Conservation (phyloP, 306 rosid genomes). For the Herpetospermum pedunculosum region DNA sequence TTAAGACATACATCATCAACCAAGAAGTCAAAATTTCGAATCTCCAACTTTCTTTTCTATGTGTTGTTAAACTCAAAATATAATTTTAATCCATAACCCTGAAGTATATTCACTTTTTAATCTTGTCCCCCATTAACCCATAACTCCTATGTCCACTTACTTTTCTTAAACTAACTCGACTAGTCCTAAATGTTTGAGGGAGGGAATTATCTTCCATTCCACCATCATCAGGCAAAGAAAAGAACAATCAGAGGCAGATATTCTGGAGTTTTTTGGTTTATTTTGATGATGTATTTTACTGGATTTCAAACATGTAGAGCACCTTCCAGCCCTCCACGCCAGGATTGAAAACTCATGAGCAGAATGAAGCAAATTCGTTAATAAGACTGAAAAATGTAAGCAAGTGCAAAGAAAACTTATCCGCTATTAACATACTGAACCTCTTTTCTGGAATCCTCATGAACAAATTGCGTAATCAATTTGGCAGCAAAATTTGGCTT, state of each 20-base stretch:
- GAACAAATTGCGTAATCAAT: constrained; percentile 52
- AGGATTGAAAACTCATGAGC: not conserved
- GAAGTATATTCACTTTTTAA: not conserved
- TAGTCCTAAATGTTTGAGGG: not conserved
- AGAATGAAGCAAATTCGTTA: not conserved
- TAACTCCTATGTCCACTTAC: too few species aligned
- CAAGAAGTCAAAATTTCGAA: too few species aligned
- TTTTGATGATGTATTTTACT: not conserved
- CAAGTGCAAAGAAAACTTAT: constrained; percentile 4
- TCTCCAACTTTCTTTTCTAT: too few species aligned
- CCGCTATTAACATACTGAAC: constrained; percentile 14
- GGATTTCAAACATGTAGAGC: not conserved
- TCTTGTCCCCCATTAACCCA: not conserved
- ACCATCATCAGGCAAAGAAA: not conserved
- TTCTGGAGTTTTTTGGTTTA: not conserved
- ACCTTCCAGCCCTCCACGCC: not conserved
- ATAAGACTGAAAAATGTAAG: not conserved
- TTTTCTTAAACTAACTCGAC: not conserved
- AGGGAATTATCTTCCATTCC: not conserved
- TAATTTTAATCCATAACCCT: not conserved
- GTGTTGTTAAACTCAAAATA: too few species aligned
- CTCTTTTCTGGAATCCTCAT: constrained; percentile 25
- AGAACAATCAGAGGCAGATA: not conserved
- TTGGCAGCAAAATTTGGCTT: constrained; percentile 50
- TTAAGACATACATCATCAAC: too few species aligned